These are phyloP conservation scores for Trichoderma citrinoviride DNA, from an alignment of 2,329 filamentous ascomycete genomes.

Conservation along the genomic window DNA sequence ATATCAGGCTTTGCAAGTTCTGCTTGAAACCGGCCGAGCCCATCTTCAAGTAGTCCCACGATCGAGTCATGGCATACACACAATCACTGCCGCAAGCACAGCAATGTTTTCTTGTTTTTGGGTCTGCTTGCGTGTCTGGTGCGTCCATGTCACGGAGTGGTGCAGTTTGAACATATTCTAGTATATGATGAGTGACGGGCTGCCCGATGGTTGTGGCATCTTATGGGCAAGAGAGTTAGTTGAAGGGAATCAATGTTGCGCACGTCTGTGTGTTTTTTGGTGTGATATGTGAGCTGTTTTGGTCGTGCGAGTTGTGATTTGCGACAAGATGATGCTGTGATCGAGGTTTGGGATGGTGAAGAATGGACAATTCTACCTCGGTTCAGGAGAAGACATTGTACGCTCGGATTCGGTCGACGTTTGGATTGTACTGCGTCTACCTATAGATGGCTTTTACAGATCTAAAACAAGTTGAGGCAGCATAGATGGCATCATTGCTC, in stretches of 20 bases:
- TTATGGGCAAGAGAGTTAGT: not conserved
- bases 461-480: no score
- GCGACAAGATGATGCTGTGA: not conserved
- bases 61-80: slow-evolving; percentile 4
- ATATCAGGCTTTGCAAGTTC: not conserved
- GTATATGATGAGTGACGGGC: not conserved
- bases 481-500: no score
- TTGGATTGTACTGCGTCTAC: no score
- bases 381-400: not conserved
- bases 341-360: not conserved
- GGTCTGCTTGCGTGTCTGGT: not conserved
- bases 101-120: not conserved
- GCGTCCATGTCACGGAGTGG: not conserved
- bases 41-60: slow-evolving; percentile 16
- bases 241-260: not conserved
- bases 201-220: not conserved
- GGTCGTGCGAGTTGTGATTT: not conserved
- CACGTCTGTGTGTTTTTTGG: not conserved
- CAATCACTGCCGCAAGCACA: slow-evolving; percentile 3
- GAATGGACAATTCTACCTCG: not conserved
- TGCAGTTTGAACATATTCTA: not conserved
- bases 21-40: not conserved
- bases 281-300: not conserved
- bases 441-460: no score
- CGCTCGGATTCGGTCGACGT: no score